Evolutionary conservation across 495 filamentous ascomycete genomes (phyloP), one percentile per base, ranked within the genome.

Genomic region (Tuber microsphaerosporum): DNA sequence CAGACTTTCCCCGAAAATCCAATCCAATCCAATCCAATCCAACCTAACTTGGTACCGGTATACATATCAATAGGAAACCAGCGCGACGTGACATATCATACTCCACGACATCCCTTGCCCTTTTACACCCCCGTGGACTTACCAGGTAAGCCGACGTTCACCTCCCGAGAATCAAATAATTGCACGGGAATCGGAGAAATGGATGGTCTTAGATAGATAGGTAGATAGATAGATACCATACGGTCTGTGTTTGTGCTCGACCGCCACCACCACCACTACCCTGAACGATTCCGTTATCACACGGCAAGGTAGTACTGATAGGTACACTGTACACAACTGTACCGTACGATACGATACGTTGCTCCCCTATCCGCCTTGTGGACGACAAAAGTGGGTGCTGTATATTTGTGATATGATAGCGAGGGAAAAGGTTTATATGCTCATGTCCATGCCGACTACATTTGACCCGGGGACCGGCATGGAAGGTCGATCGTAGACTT

Each of bases 401-500:
- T 61, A n/a, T 61, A 7, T 31, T 61, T 61, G 51, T 61, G 51
- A 61, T 61, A 61, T 61, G 51, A 61, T 61, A 31, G 9, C 0
- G 42, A 0, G 42, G 42, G 42, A 12, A 43, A 43, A 43, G 42
- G 10, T 43, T 22, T 22, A 48, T 48, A 48, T 48, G 46, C 20
- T 48, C 46, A 10, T 56, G 22, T 61, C 51, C 51, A 61, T 61
- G 51, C n/a, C 51, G n/a, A 61, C n/a, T 61, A 26, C 51, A 61
- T 61, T 61, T 61, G n/a, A 16, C 51, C 51, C 51, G 51, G n/a
- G 51, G 51, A 61, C 51, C 51, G 51, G 51, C 51, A 61, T 61
- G 51, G 48, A 56, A 41, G 48, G 48, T 56, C 48, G 48, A 56
- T 56, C 48, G 48, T 26, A 1, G 48, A 56, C 10, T n/a, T 26